phyloP scores from a whole-genome alignment of 306 rosid species.

The Malus orientalis region DNA sequence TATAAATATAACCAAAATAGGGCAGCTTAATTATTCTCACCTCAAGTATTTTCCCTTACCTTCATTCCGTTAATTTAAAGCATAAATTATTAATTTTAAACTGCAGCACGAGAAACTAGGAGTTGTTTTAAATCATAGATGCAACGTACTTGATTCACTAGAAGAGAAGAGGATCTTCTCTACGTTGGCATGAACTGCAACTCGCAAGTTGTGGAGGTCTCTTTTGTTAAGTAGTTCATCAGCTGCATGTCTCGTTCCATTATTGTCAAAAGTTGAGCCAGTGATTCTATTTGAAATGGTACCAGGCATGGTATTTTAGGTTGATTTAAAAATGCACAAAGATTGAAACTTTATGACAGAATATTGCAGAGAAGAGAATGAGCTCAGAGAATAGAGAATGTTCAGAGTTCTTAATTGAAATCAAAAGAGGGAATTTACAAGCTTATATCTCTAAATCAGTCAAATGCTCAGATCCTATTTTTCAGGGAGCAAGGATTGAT shows the following conservation, averaged over 20 bases:
- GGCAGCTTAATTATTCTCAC: no score
- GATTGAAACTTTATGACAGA: no score
- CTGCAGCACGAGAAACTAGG: neutral
- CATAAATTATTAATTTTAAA: neutral
- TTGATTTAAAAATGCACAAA: no score
- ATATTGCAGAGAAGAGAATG: no score
- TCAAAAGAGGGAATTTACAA: no score
- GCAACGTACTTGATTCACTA: neutral
- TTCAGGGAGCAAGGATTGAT: no score
- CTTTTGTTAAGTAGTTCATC: conserved; percentile 20
- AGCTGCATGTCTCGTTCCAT: conserved; percentile 21
- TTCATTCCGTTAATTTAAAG: neutral
- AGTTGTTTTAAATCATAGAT: neutral
- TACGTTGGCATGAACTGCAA: conserved; percentile 14
- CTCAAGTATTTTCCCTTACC: neutral
- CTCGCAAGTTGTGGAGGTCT: neutral
- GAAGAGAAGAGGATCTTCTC: conserved; percentile 14
- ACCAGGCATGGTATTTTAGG: no score
- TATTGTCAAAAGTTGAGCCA: conserved; percentile 13
- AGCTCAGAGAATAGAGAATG: no score
- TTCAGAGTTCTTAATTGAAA: neutral
- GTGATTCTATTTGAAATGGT: neutral
- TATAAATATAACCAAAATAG: neutral
- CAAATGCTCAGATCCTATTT: no score
- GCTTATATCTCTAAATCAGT: no score